phyloP scores from a whole-genome alignment of 1,284 basidiomycete species.

The Leccinum subrobustum region DNA sequence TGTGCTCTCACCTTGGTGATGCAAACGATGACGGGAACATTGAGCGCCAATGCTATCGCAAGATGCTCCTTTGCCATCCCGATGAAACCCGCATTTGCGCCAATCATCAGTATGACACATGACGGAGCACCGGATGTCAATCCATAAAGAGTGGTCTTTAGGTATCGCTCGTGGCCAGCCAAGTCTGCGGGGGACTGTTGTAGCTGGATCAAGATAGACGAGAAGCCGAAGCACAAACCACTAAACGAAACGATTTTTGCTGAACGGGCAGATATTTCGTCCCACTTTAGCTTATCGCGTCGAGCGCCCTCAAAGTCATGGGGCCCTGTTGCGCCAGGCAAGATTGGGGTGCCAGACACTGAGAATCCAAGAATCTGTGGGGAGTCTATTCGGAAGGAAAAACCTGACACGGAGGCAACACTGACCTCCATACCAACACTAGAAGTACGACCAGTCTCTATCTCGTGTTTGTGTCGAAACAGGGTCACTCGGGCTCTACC shows the following conservation, averaged over 20 bases:
- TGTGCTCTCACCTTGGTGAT: slow-evolving; percentile 77
- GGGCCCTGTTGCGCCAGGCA: slow-evolving; percentile 60
- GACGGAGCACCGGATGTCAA: slow-evolving; percentile 93
- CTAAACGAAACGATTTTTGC: slow-evolving; percentile 96
- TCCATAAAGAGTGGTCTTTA: slow-evolving; percentile 95
- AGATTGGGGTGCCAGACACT: slow-evolving; percentile 70
- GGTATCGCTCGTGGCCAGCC: slow-evolving; percentile 87
- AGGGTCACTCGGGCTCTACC: slow-evolving; percentile 90
- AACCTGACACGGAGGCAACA: neutral
- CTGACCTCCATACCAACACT: slow-evolving; percentile 93
- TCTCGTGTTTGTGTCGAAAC: slow-evolving; percentile 96
- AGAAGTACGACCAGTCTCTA: slow-evolving; percentile 93
- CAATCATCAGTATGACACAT: slow-evolving; percentile 95
- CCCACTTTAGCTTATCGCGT: slow-evolving; percentile 90
- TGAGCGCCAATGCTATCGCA: slow-evolving; percentile 91
- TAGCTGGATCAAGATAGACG: neutral
- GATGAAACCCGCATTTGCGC: slow-evolving; percentile 92
- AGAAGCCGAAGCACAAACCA: slow-evolving; percentile 41
- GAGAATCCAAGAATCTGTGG: slow-evolving; percentile 82
- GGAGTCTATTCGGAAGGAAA: neutral
- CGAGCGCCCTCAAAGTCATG: slow-evolving; percentile 63
- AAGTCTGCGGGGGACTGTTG: slow-evolving; percentile 53
- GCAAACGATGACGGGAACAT: slow-evolving; percentile 91
- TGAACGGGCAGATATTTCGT: slow-evolving; percentile 89
- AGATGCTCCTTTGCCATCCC: slow-evolving; percentile 99